Evolutionary conservation across 352 stramenopile genomes (phyloP).

Genomic region (Globisporangium heterothallicum): DNA sequence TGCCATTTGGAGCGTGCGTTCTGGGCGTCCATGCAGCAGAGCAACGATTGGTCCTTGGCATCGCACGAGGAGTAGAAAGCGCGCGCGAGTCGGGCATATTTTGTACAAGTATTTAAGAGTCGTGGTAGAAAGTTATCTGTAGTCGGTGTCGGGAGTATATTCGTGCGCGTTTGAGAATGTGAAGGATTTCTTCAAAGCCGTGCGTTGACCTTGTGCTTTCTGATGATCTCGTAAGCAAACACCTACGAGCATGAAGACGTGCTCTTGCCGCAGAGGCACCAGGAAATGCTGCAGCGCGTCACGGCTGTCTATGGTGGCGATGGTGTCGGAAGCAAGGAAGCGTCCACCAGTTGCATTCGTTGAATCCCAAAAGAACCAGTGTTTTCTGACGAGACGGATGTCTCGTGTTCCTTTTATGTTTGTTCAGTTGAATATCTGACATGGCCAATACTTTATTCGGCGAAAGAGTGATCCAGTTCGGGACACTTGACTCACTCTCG

Average conservation of each 20-base stretch:
- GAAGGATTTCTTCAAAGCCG: constrained; percentile 51
- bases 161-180: constrained; percentile 56
- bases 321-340: too few species aligned
- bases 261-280: constrained; percentile 47
- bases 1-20: constrained; percentile 16
- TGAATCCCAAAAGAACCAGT: not conserved
- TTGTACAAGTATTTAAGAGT: not conserved
- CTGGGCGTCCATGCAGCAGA: constrained; percentile 17
- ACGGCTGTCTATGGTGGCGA: constrained; percentile 27
- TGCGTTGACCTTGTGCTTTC: too few species aligned
- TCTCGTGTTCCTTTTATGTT: not conserved
- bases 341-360: too few species aligned
- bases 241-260: constrained; percentile 29
- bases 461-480: too few species aligned
- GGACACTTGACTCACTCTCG: too few species aligned
- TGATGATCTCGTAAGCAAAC: constrained; percentile 32
- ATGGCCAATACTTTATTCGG: too few species aligned
- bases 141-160: not conserved
- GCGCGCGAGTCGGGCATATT: not conserved
- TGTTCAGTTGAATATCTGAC: not conserved
- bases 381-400: not conserved
- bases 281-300: constrained; percentile 55
- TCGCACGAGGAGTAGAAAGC: constrained; percentile 4
- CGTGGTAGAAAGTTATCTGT: not conserved
- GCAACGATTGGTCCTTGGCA: constrained; percentile 5